Evolutionary conservation across 345 rosid genomes (phyloP).

Genomic region (Fremontodendron californicum): DNA sequence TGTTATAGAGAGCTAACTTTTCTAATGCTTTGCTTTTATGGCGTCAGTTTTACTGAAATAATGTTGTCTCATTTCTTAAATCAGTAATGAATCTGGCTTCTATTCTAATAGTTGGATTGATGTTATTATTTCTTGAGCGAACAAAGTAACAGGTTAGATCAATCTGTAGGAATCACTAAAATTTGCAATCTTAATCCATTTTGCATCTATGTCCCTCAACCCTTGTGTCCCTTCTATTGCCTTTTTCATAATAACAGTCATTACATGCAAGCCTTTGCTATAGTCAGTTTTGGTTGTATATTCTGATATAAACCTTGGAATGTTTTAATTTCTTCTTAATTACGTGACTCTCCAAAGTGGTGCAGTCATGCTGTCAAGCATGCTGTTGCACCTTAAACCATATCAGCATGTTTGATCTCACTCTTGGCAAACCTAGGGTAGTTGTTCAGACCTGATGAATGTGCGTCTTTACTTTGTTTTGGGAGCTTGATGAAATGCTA

Average conservation of each 20-base stretch:
- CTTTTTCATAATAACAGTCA: not conserved
- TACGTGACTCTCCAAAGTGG: not conserved
- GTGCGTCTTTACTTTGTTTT: not conserved
- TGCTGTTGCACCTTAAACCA: not conserved
- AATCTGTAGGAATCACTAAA: not conserved
- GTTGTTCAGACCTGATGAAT: not conserved
- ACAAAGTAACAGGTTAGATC: not conserved
- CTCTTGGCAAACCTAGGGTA: not conserved
- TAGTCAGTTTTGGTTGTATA: not conserved
- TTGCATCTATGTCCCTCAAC: not conserved
- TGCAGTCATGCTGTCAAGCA: not conserved
- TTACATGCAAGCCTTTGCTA: not conserved
- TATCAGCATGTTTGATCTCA: not conserved
- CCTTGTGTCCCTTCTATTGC: not conserved
- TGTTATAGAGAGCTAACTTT: not conserved
- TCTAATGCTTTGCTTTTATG: not conserved
- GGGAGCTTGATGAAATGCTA: slow-evolving; percentile 18
- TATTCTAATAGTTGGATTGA: not conserved
- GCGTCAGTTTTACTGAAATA: not conserved
- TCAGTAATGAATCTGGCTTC: not conserved
- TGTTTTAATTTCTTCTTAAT: not conserved
- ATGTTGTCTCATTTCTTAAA: not conserved
- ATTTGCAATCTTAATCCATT: not conserved
- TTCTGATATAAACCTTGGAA: not conserved
- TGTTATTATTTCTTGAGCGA: not conserved